phyloP scores from a whole-genome alignment of 2,329 filamentous ascomycete species.

The Trichoderma atroviride region DNA sequence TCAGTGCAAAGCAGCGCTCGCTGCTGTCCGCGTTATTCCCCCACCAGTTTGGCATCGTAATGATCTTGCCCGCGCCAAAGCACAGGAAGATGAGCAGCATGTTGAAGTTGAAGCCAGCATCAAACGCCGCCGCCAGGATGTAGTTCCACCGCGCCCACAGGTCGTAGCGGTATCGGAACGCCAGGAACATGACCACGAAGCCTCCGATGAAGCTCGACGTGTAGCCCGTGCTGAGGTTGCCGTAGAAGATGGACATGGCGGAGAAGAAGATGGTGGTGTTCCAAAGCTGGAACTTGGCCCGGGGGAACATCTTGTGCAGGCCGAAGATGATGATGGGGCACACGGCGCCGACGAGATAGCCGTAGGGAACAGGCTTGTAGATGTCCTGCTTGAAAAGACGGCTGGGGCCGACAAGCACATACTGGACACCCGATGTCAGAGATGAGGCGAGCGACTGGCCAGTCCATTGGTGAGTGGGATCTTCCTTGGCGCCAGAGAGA shows the following conservation, averaged over 20 bases:
- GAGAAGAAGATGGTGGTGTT: conserved; percentile 66
- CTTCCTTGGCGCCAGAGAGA: conserved; percentile 51
- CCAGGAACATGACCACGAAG: conserved; percentile 62
- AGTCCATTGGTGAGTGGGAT: conserved; percentile 64
- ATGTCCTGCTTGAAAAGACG: conserved; percentile 53
- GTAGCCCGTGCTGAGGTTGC: conserved; percentile 63
- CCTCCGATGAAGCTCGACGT: conserved; percentile 61
- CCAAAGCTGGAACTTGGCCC: conserved; percentile 57
- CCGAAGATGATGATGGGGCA: conserved; percentile 52
- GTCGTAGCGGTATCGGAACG: conserved; percentile 57
- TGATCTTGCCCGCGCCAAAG: conserved; percentile 58
- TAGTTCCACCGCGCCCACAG: conserved; percentile 65
- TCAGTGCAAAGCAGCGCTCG: conserved; percentile 61
- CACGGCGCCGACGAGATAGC: conserved; percentile 54
- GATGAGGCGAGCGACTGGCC: conserved; percentile 55
- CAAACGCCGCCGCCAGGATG: conserved; percentile 62
- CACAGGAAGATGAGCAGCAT: conserved; percentile 63
- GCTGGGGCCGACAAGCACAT: conserved; percentile 58
- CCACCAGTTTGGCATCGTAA: conserved; percentile 67
- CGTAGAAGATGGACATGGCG: conserved; percentile 58
- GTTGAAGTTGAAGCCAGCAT: conserved; percentile 64
- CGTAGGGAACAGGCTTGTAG: conserved; percentile 54
- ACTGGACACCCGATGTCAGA: conserved; percentile 61
- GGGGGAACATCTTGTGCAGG: conserved; percentile 56
- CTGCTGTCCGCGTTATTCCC: conserved; percentile 58